Percentiles rank a stretch among this genome's conserved stretches.
These are phyloP conservation scores for Neonectria faginata DNA, from an alignment of 2,329 filamentous ascomycete genomes.

Conservation along the genomic window DNA sequence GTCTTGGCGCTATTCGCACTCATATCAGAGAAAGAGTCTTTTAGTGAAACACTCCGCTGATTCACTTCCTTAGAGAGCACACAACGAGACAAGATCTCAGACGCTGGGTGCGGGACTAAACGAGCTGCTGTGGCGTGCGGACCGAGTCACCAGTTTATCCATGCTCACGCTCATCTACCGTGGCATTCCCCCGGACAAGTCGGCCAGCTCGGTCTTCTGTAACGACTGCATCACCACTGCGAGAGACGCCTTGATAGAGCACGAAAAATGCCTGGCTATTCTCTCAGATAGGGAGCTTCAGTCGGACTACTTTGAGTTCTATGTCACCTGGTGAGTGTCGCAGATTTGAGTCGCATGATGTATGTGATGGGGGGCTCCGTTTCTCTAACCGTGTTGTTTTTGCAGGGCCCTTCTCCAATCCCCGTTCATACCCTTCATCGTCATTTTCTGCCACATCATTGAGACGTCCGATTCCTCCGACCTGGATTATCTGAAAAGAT, in stretches of 20 bases:
- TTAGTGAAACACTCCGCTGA: not conserved
- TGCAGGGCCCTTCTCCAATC: conserved; percentile 36
- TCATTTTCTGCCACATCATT: conserved; percentile 45
- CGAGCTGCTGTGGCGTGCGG: conserved; percentile 33
- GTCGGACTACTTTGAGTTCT: conserved; percentile 20
- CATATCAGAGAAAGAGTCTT: not conserved
- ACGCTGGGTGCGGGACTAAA: conserved; percentile 23
- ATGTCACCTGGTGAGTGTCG: conserved; percentile 21
- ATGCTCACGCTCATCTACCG: conserved; percentile 45
- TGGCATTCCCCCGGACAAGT: conserved; percentile 34
- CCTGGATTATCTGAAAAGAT: conserved; percentile 45
- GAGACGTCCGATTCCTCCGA: conserved; percentile 57
- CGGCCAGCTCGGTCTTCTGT: conserved; percentile 31
- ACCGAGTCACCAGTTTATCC: conserved; percentile 37
- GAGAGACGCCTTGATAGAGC: conserved; percentile 31
- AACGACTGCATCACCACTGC: conserved; percentile 41
- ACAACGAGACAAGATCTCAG: not conserved
- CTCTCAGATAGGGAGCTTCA: conserved; percentile 1
- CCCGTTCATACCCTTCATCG: conserved; percentile 44
- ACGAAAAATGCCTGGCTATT: conserved; percentile 24
- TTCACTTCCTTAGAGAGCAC: conserved; percentile 1
- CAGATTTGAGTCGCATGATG: not conserved
- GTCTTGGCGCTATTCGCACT: not conserved
- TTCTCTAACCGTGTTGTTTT: not conserved
- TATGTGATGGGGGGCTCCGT: not conserved